phyloP scores from a whole-genome alignment of 1,284 basidiomycete species.

The Testicularia cyperi region DNA sequence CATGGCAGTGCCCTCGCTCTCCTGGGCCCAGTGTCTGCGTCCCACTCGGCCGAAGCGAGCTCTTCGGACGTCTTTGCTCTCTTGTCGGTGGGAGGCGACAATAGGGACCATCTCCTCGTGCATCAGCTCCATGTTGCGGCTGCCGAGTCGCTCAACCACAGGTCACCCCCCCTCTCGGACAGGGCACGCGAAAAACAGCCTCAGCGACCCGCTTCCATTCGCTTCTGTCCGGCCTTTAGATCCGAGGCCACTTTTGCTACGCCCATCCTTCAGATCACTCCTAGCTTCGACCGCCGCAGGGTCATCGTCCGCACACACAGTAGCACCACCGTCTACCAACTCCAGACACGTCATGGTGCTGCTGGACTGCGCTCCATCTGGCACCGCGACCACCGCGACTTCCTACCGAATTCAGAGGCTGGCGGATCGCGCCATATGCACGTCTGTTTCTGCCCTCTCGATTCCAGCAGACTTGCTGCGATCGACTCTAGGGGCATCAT shows the following conservation, averaged over 20 bases:
- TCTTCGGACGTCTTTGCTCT: conserved; percentile 4
- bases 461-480: background rate
- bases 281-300: conserved; percentile 1
- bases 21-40: conserved; percentile 11
- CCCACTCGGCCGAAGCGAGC: too few relatives aligned
- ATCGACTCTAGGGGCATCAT: background rate
- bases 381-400: conserved; percentile 4
- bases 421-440: background rate
- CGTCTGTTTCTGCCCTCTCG: background rate
- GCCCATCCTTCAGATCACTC: conserved; percentile 17
- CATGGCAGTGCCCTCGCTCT: conserved; percentile 21
- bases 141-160: background rate
- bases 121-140: conserved; percentile 12
- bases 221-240: conserved; percentile 9
- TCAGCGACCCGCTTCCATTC: conserved; percentile 1
- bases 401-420: too few relatives aligned
- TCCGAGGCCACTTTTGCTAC: conserved; percentile 8
- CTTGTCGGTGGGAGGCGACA: conserved; percentile 11
- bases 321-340: conserved; percentile 9
- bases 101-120: conserved; percentile 19
- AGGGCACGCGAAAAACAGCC: conserved; percentile 9
- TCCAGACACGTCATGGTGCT: background rate
- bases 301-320: conserved; percentile 13
- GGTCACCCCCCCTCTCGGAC: background rate
- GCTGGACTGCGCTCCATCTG: background rate